phyloP scores from a whole-genome alignment of 495 filamentous ascomycete genomes.

The Aspergillus carlsbadensis region DNA sequence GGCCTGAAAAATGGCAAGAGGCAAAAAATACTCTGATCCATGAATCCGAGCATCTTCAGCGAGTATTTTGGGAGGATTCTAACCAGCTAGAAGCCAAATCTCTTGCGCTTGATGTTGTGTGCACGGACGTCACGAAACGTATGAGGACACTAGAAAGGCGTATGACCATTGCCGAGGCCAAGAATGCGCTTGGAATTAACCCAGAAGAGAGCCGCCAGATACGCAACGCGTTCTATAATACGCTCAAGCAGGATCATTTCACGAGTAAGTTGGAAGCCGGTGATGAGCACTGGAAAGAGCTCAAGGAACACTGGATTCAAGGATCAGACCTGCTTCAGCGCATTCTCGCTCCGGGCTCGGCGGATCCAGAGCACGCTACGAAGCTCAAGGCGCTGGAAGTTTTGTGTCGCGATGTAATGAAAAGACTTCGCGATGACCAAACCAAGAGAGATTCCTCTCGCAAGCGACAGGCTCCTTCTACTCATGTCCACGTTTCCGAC shows the following conservation, averaged over 20 bases:
- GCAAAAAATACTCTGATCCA: conserved; percentile 68
- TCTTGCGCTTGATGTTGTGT: conserved; percentile 74
- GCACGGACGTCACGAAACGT: conserved; percentile 78
- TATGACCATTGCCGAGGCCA: conserved; percentile 72
- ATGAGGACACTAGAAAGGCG: conserved; percentile 62
- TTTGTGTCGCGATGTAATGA: conserved; percentile 71
- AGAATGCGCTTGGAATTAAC: conserved; percentile 69
- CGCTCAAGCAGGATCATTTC: conserved; percentile 66
- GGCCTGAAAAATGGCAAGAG: conserved; percentile 69
- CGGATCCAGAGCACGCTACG: conserved; percentile 52
- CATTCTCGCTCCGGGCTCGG: conserved; percentile 53
- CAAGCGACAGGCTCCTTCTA: conserved; percentile 39
- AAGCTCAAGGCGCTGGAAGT: conserved; percentile 68
- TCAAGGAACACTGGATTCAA: conserved; percentile 68
- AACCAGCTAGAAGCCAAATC: conserved; percentile 51
- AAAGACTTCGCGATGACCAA: conserved; percentile 68
- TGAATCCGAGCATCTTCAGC: conserved; percentile 62
- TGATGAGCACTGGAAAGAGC: conserved; percentile 66
- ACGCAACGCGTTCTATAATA: conserved; percentile 64
- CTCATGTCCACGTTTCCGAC: conserved; percentile 28
- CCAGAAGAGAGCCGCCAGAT: conserved; percentile 67
- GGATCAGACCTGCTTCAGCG: conserved; percentile 55
- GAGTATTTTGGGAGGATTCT: conserved; percentile 57
- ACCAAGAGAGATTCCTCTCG: conserved; percentile 55
- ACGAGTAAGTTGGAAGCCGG: conserved; percentile 73